A percentile compares a stretch with the other conserved stretches of the same genome.
phyloP scores from a whole-genome alignment of 2,329 filamentous ascomycete genomes.

The Stromatinia cepivora region DNA sequence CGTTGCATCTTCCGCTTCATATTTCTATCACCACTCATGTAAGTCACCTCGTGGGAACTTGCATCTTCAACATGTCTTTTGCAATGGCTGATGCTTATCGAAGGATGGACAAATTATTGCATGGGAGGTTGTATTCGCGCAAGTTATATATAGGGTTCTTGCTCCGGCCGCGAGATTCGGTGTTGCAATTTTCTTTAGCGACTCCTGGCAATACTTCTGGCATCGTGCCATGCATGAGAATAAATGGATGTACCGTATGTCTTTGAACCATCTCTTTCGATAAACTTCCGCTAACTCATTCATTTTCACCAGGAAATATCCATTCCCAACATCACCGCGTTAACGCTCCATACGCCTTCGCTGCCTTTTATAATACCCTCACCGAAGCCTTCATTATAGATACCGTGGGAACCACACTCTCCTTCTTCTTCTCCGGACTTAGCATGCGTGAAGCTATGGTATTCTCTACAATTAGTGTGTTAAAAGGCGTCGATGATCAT shows the following conservation, averaged over 20 bases:
- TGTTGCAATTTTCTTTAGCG: conserved; percentile 70
- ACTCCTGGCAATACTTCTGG: conserved; percentile 95
- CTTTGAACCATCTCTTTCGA: fast-evolving
- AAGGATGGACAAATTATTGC: conserved; percentile 9
- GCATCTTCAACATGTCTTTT: neutral
- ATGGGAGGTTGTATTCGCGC: neutral
- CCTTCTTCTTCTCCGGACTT: conserved; percentile 77
- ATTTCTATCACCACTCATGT: neutral
- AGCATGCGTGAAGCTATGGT: conserved; percentile 76
- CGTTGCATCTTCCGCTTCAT: conserved; percentile 9
- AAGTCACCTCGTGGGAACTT: neutral
- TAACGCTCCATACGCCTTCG: conserved; percentile 93
- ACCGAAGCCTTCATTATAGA: conserved; percentile 89
- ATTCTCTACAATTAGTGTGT: conserved; percentile 81
- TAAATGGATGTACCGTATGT: conserved; percentile 46
- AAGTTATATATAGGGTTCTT: conserved; percentile 56
- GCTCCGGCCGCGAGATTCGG: conserved; percentile 75
- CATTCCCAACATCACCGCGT: conserved; percentile 91
- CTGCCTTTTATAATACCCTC: conserved; percentile 94
- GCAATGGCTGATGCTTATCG: neutral
- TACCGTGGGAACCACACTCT: conserved; percentile 79
- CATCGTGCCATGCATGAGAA: conserved; percentile 95
- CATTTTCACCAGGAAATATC: conserved; percentile 59
- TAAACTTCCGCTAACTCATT: neutral
- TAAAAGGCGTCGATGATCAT: conserved; percentile 96